Conservation (phyloP, 2,329 filamentous ascomycete genomes). For the Golovinomyces cichoracearum region DNA sequence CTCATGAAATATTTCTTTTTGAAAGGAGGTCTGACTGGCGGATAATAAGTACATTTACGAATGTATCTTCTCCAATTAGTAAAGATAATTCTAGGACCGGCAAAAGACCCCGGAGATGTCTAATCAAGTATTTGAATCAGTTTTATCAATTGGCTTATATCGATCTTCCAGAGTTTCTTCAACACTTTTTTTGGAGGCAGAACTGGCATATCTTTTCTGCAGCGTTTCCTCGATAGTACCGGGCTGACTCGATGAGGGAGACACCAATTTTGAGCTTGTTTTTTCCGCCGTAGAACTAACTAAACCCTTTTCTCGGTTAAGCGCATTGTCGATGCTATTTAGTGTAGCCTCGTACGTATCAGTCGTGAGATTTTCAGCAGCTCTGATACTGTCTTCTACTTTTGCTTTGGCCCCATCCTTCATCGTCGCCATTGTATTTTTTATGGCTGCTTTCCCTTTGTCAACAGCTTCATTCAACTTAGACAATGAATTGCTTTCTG, state of each 20-base stretch:
- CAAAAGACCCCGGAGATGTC: no score
- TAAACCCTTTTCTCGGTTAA: slow-evolving; percentile 16
- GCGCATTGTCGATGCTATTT: slow-evolving; percentile 14
- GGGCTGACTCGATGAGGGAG: slow-evolving; percentile 4
- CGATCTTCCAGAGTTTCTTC: slow-evolving; percentile 28
- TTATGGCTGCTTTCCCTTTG: slow-evolving; percentile 17
- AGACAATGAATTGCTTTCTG: slow-evolving; percentile 14
- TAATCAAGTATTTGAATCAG: no score
- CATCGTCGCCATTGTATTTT: slow-evolving; percentile 5
- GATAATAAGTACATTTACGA: no score
- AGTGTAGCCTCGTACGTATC: slow-evolving; percentile 18
- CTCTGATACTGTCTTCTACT: slow-evolving; percentile 5
- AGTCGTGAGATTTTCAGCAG: slow-evolving; percentile 16
- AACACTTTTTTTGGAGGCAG: slow-evolving; percentile 22
- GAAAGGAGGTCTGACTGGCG: no score
- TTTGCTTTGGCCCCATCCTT: slow-evolving; percentile 7
- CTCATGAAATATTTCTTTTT: no score
- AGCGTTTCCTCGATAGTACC: slow-evolving; percentile 22
- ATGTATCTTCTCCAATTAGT: no score
- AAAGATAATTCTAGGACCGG: no score
- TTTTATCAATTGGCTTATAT: slow-evolving; percentile 23
- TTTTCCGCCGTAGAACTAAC: slow-evolving; percentile 17
- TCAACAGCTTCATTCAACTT: slow-evolving; percentile 17
- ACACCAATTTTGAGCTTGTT: slow-evolving; percentile 18
- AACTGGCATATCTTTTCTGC: slow-evolving; percentile 25